Base-by-base conservation (phyloP, 306 rosid species). In the Trifolium repens region DNA sequence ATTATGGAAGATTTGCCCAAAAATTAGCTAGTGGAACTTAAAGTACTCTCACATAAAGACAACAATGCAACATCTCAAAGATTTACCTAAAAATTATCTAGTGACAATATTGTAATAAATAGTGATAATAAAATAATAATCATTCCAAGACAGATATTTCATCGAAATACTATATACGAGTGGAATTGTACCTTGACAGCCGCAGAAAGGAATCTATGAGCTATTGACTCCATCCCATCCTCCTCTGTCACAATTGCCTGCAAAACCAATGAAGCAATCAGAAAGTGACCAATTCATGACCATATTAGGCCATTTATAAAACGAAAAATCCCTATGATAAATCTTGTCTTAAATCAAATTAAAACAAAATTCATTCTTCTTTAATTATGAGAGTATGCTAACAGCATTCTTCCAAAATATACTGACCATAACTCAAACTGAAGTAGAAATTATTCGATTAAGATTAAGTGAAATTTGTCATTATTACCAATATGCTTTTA, bases 221-320 rank as follows among this genome's bases (percentile, higher is more conserved):
- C 98, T 74, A 91, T 94, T 8, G 98, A 94, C 60, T 94, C 98
- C 98, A 94, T 94, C 67, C 96, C 98, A 72, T 94, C 98, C 80
- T 94, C 98, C 83, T 94, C 97, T 2, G 93, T 84, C 79, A 94
- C 96, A 68, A 88, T 82, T 84, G 98, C 94, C 98, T 94, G 81
- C 84, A 82, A 68, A 49, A 81, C 75, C 79, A 66, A 79, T 75
- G 55, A 30, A 42, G 76, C 27, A 82, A 70, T 78, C 80, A 73
- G 72, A 74, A 57, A 72, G 63, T 63, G 67, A 62, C 22, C 69
- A 62, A 69, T 53, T 77, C 47, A 66, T 24, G 35, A 40, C n/a
- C n/a, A 5, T 46, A 15, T 13, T 46, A 46, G 16, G 52, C 7
- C 50, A 44, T 44, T 44, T 44, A 44, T 30, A 4, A 13, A 64